phyloP scores from a whole-genome alignment of 1,139 yeast species.

The Saccharomyces pastorianus region DNA sequence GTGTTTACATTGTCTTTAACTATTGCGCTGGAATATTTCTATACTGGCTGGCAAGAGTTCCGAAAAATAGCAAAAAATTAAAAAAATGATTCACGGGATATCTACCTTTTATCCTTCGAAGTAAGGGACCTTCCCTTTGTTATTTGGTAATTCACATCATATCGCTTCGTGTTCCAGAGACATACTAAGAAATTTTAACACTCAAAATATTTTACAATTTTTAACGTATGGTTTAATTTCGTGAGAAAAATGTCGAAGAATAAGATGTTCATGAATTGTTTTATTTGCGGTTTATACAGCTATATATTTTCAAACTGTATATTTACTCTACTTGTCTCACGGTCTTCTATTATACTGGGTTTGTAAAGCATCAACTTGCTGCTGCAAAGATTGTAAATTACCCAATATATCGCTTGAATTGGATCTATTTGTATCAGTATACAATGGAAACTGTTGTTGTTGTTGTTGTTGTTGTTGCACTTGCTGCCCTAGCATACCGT shows the following conservation, averaged over 20 bases:
- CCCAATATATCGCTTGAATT: constrained; percentile 40
- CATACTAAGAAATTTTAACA: no score
- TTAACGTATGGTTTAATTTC: no score
- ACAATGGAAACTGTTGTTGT: constrained; percentile 11
- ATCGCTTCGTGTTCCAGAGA: no score
- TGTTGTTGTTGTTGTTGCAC: neutral
- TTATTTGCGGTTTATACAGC: neutral
- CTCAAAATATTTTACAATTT: no score
- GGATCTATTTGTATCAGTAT: neutral
- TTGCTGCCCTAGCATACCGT: constrained; percentile 5
- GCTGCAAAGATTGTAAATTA: constrained; percentile 54
- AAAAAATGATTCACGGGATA: neutral
- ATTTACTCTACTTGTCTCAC: neutral
- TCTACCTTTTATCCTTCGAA: no score
- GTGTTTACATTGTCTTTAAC: constrained; percentile 37
- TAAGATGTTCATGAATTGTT: no score
- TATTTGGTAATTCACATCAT: no score
- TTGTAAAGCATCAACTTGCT: constrained; percentile 48
- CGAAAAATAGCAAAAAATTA: constrained; percentile 31
- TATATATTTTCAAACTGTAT: no score
- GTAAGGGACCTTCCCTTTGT: no score
- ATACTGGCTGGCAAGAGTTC: constrained; percentile 72
- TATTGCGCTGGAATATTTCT: constrained; percentile 42
- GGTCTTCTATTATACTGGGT: constrained; percentile 18
- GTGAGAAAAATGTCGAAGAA: no score